phyloP scores from a whole-genome alignment of 139 green algal species.

The Volvox africanus region DNA sequence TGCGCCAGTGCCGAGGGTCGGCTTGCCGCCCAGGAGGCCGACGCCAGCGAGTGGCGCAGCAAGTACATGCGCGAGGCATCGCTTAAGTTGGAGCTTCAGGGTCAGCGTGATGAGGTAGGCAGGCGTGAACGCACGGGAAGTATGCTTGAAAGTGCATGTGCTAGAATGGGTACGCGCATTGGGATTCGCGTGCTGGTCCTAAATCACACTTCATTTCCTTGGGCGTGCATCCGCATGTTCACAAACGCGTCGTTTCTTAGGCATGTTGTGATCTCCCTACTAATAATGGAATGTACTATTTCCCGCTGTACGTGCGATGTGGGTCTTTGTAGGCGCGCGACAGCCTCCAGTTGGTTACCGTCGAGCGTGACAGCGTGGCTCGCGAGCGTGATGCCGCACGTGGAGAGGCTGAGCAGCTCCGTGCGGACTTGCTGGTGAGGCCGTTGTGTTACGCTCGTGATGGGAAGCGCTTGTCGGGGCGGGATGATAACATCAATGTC shows the following conservation, averaged over 20 bases:
- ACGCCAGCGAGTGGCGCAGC: slow-evolving; percentile 30
- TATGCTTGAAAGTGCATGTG: too few relatives aligned
- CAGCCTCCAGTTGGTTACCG: background rate
- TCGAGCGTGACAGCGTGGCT: slow-evolving; percentile 29
- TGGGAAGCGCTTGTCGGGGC: too few relatives aligned
- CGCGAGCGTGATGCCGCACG: slow-evolving; percentile 41
- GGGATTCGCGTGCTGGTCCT: too few relatives aligned
- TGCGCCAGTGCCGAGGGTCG: slow-evolving; percentile 9
- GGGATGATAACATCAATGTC: too few relatives aligned
- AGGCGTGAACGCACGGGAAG: too few relatives aligned
- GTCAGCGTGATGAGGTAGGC: slow-evolving; percentile 49
- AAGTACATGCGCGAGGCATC: slow-evolving; percentile 39
- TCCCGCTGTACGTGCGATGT: background rate
- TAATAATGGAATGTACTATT: too few relatives aligned
- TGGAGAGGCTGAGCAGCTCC: slow-evolving; percentile 1
- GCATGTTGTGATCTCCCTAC: too few relatives aligned
- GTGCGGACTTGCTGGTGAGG: slow-evolving; percentile 19
- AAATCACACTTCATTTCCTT: too few relatives aligned
- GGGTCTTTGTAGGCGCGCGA: slow-evolving; percentile 17
- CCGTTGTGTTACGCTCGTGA: background rate
- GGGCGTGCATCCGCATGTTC: too few relatives aligned
- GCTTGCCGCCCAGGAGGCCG: slow-evolving; percentile 14
- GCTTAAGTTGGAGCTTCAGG: slow-evolving; percentile 32
- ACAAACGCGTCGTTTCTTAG: too few relatives aligned
- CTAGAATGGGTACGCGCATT: too few relatives aligned